Base-by-base conservation (phyloP, 176 grass and related monocot species). In the Oryza meridionalis region DNA sequence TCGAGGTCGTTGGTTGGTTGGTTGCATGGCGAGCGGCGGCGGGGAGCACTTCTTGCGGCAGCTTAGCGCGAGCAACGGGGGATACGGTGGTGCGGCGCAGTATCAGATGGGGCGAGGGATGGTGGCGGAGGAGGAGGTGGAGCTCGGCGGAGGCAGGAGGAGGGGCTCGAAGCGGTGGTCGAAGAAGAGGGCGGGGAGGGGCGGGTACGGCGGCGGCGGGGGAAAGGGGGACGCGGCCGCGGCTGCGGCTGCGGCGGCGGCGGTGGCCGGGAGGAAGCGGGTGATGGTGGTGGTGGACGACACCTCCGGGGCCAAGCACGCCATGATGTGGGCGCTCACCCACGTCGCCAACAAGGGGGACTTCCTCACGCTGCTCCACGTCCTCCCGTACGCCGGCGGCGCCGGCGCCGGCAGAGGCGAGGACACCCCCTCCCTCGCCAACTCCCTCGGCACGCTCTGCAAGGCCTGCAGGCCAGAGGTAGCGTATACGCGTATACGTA, bases 251-350 rank as follows among this genome's bases (percentile, higher is more conserved):
- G 13, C 76, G 33, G 78, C 65, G 42, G 32, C 76, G 59, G 76
- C 61, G 67, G 53, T n/a, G 53, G 58, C 58, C 14, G 88, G 77
- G 73, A 88, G 88, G 88, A 99, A 96, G 90, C 94, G 91, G 84
- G 90, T 94, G 77, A 94, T 99, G 90, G 97, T 99, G 70, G 90
- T 99, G 83, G 88, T 99, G 44, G 97, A 99, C 47, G 78, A 92
- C 26, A 94, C 84, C 86, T 80, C 77, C 0, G 84, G 91, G 26
- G 84, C 97, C 21, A 96, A 94, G 91, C 89, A 99, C 81, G 90
- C 97, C 78, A 96, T 99, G 97, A 99, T 96, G 93, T 99, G 93
- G 97, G 93, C 96, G 33, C 91, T 96, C 38, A 94, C 93, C 22
- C 96, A 96, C 81, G 93, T 99, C 44, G 87, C 93, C 74, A 94